Base-by-base conservation (phyloP, 2,329 filamentous ascomycete genomes). In the Neopestalotiopsis sp. region DNA sequence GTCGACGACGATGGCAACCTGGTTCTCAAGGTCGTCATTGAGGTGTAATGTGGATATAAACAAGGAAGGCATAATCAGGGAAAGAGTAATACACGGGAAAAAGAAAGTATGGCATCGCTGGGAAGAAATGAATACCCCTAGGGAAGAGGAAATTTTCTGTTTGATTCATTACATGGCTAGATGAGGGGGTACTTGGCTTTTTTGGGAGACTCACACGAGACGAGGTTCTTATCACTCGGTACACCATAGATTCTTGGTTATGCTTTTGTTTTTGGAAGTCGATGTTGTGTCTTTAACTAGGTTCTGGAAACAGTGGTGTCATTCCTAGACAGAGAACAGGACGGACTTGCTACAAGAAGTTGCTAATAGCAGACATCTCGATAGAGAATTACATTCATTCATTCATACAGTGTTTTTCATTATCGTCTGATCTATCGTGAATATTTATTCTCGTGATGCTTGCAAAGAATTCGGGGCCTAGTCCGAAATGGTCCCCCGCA, bases 1-100 rank as follows among this genome's bases (percentile, higher is more conserved):
- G 85, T 86, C 49, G 92, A 94, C 74, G 88, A 89, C 40, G 82
- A 90, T 1, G 91, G 91, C 0, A 91, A 89, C 20, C 79, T 94
- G 66, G 91, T 94, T 17, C 80, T 94, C 71, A 94, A 94, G 82
- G 91, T 94, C 56, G 87, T 93, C 56, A 88, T 90, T 70, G 87
- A 89, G 75, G 82, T 83, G 65, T 88, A 79, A 78, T 66, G 24
- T n/a, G 6, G 6, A 38, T 10, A 17, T n/a, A 52, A 52, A 52
- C 14, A 52, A n/a, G 45, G n/a, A 9, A 20, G 20, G 17, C 17
- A 52, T n/a, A 52, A 52, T 52, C 7, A n/a, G 45, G 45, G 34
- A 38, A 38, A 38, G 6, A 38, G 10, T 7, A 38, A 38, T 38
- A 38, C 34, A 38, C 34, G 34, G 24, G 34, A 38, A 38, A 7